These are phyloP conservation scores for Oryza rufipogon DNA, from an alignment of 176 grass and related monocot species.

Conservation along the genomic window DNA sequence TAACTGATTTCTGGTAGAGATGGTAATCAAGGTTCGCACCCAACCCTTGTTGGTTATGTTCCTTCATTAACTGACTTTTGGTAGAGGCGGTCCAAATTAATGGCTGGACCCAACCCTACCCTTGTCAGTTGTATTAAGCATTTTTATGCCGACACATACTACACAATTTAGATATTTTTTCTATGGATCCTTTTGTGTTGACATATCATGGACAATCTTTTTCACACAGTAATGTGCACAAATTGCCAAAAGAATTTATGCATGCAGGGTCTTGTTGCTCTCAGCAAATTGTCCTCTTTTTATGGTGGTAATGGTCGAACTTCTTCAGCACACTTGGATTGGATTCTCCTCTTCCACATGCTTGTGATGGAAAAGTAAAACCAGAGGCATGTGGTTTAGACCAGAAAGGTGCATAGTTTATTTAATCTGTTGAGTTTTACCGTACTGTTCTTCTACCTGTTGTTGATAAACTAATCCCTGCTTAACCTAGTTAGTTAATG, in stretches of 20 bases:
- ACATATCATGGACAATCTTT: background rate
- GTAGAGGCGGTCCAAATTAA: background rate
- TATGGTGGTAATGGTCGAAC: conserved; percentile 16
- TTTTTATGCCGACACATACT: conserved; percentile 14
- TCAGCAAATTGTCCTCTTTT: conserved; percentile 9
- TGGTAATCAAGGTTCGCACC: conserved; percentile 19
- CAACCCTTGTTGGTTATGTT: background rate
- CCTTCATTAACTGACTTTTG: conserved; percentile 1
- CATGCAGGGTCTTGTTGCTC: conserved; percentile 16
- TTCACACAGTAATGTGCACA: background rate
- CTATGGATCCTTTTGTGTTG: background rate
- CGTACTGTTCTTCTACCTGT: conserved; percentile 15
- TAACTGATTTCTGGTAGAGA: conserved; percentile 24
- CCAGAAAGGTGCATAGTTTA: conserved; percentile 34
- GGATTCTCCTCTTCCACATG: conserved; percentile 30
- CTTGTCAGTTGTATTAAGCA: background rate
- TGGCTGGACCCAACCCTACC: conserved; percentile 11
- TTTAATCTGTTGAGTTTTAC: conserved; percentile 31
- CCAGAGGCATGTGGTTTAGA: conserved; percentile 36
- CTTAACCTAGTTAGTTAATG: conserved; percentile 39
- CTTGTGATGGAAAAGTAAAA: conserved; percentile 43
- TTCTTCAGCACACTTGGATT: conserved; percentile 16
- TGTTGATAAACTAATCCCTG: conserved; percentile 41
- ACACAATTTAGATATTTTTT: background rate
- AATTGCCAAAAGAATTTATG: conserved; percentile 20